Conservation (phyloP, 2,329 filamentous ascomycete species). For the Venturia nashicola region DNA sequence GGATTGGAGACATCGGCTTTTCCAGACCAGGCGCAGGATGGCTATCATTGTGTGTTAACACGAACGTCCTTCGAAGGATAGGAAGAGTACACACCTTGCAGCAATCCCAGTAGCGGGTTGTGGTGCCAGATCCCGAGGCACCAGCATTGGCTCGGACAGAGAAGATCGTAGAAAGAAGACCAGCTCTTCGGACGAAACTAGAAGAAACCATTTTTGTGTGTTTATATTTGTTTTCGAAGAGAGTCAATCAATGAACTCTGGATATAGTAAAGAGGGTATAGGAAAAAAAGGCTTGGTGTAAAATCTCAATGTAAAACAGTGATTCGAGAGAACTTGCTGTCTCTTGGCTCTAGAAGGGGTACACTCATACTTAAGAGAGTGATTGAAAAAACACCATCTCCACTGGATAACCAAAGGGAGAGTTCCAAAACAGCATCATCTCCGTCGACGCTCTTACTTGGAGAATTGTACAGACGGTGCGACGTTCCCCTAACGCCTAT, state of each 20-base stretch:
- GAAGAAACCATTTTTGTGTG: neutral
- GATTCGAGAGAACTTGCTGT: neutral
- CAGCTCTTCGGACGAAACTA: neutral
- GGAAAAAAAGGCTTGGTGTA: neutral
- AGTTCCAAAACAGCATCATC: slow-evolving; percentile 1
- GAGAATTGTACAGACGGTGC: neutral
- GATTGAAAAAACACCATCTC: neutral
- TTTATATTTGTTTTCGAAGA: neutral
- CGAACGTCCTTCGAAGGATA: neutral
- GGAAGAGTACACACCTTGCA: slow-evolving; percentile 39
- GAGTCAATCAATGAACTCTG: neutral
- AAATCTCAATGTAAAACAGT: neutral
- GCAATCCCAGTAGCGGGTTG: slow-evolving; percentile 42
- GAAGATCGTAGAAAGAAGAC: neutral
- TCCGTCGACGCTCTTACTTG: neutral
- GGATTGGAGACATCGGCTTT: slow-evolving; percentile 40
- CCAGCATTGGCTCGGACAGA: neutral
- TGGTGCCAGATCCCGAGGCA: slow-evolving; percentile 19
- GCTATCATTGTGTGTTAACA: slow-evolving; percentile 12
- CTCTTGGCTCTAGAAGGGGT: neutral
- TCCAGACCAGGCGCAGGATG: slow-evolving; percentile 43
- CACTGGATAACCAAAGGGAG: neutral
- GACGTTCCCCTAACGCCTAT: neutral
- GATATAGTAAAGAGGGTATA: neutral
- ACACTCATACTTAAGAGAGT: neutral